A percentile compares a stretch with the other conserved stretches of the same genome.
Conservation (phyloP, 2,329 filamentous ascomycete genomes). For the Talaromyces sp. region DNA sequence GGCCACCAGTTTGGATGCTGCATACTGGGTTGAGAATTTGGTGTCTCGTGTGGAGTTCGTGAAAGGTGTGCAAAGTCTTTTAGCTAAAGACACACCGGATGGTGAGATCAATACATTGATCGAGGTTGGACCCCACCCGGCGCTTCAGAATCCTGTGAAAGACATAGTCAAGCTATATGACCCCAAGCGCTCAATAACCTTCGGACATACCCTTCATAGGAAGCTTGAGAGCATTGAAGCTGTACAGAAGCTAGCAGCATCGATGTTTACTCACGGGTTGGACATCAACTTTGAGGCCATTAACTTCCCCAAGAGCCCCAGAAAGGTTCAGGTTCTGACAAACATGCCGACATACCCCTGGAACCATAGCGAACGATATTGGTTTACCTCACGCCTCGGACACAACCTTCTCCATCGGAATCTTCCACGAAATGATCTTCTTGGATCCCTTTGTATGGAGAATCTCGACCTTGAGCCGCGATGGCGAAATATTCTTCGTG, state of each 20-base stretch:
- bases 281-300: constrained; percentile 22
- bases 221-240: constrained; percentile 19
- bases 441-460: constrained; percentile 21
- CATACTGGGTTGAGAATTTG: constrained; percentile 28
- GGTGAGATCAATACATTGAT: constrained; percentile 17
- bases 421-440: constrained; percentile 21
- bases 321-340: constrained; percentile 18
- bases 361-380: constrained; percentile 26
- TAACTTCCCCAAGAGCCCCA: constrained; percentile 19
- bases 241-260: constrained; percentile 19
- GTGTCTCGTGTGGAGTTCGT: constrained; percentile 26
- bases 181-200: constrained; percentile 15
- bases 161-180: constrained; percentile 16
- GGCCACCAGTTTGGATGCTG: constrained; percentile 14
- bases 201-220: constrained; percentile 21
- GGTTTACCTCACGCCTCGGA: constrained; percentile 18
- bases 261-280: constrained; percentile 21
- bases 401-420: constrained; percentile 20
- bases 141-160: constrained; percentile 20
- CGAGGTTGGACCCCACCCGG: constrained; percentile 26
- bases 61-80: constrained; percentile 19
- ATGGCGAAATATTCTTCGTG: constrained; percentile 27
- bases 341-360: constrained; percentile 27
- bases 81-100: not conserved
- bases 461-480: constrained; percentile 26